Evolutionary conservation across 306 rosid genomes (phyloP).

Genomic region (Glycine tomentella): DNA sequence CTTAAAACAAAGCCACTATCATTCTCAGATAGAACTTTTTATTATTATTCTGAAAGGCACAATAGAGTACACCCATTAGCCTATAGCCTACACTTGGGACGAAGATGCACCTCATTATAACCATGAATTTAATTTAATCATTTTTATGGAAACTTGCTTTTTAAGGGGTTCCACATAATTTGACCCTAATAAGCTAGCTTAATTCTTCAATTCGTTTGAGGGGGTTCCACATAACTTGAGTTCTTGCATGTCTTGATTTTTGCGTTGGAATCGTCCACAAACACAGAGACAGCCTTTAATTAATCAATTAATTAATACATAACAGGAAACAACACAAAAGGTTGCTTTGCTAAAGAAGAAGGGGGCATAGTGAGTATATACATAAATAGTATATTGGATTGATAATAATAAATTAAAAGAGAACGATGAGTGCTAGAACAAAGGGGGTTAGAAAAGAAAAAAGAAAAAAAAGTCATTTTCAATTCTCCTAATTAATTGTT

Average conservation of each 20-base stretch:
- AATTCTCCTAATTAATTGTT: not conserved
- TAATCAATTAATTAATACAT: conserved; percentile 14
- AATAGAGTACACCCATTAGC: conserved; percentile 5
- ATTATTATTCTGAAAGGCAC: not conserved
- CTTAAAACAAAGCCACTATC: too few relatives aligned
- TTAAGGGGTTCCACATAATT: not conserved
- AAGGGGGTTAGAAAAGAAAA: too few relatives aligned
- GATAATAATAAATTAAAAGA: too few relatives aligned
- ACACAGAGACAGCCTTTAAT: not conserved
- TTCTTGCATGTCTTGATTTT: conserved; percentile 30
- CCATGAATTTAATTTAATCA: not conserved
- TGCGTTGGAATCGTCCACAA: conserved; percentile 18
- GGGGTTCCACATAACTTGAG: not conserved
- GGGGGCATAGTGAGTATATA: not conserved
- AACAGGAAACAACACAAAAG: conserved; percentile 45
- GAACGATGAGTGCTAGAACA: too few relatives aligned
- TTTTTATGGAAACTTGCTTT: conserved; percentile 29
- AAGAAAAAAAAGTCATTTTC: too few relatives aligned
- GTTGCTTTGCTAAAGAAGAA: conserved; percentile 33
- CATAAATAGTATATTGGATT: too few relatives aligned
- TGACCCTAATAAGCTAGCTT: too few relatives aligned
- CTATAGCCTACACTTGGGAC: conserved; percentile 30
- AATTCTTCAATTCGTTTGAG: not conserved
- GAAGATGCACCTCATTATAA: not conserved
- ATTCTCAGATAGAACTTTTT: too few relatives aligned